These are phyloP conservation scores for Panaeolus cyanescens DNA, from an alignment of 768 basidiomycete genomes.

Conservation along the genomic window DNA sequence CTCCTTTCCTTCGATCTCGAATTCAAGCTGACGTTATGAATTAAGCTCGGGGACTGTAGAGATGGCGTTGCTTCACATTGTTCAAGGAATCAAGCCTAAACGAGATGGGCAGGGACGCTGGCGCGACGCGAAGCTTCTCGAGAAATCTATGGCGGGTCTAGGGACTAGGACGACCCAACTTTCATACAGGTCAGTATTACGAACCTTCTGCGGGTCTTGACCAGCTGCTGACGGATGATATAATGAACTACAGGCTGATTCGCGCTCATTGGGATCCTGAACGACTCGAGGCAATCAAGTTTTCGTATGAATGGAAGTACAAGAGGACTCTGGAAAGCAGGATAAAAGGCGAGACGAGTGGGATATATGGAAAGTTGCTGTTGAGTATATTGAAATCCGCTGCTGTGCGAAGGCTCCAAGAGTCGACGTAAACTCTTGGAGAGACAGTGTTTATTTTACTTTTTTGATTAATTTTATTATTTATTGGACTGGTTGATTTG, in stretches of 20 bases:
- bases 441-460: too few relatives aligned
- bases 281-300: conserved; percentile 47
- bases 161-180: conserved; percentile 54
- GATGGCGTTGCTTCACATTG: conserved; percentile 47
- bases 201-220: too few relatives aligned
- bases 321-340: conserved; percentile 40
- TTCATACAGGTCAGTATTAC: conserved; percentile 21
- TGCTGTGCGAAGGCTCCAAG: too few relatives aligned
- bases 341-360: conserved; percentile 55
- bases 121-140: conserved; percentile 53
- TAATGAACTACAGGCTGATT: conserved; percentile 26
- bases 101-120: conserved; percentile 45
- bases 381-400: conserved; percentile 26
- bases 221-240: neutral
- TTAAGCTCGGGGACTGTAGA: conserved; percentile 44
- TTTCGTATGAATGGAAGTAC: conserved; percentile 45
- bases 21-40: neutral
- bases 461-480: too few relatives aligned
- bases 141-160: conserved; percentile 51
- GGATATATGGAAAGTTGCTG: conserved; percentile 44
- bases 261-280: conserved; percentile 52
- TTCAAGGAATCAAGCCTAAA: conserved; percentile 44
- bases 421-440: too few relatives aligned
- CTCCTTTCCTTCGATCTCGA: neutral
- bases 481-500: too few relatives aligned